phyloP scores from a whole-genome alignment of 306 rosid genomes.

The Cicer pinnatifidum region DNA sequence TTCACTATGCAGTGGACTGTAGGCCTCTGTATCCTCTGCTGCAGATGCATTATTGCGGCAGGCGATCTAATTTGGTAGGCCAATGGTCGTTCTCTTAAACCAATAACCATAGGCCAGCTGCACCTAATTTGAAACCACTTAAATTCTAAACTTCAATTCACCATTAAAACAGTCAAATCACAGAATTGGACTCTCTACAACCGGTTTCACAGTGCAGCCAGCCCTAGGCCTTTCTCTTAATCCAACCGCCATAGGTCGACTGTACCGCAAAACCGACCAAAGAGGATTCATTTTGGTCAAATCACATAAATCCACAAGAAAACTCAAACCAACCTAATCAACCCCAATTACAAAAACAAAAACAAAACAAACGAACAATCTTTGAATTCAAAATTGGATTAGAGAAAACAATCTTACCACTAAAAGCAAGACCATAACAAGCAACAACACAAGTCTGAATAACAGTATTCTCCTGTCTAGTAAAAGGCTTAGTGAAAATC shows the following conservation, averaged over 20 bases:
- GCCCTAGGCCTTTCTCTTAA: background rate
- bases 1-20: background rate
- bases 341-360: background rate
- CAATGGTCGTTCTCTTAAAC: background rate
- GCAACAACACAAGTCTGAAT: conserved; percentile 99
- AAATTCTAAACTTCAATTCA: conserved; percentile 15
- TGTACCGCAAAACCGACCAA: background rate
- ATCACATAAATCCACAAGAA: conserved; percentile 3
- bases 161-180: background rate
- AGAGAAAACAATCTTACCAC: conserved; percentile 55
- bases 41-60: no score
- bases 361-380: background rate
- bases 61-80: no score
- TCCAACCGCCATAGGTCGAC: background rate
- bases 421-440: conserved; percentile 91
- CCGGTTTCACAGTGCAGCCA: background rate
- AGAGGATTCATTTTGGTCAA: background rate
- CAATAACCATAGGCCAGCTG: background rate
- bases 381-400: background rate
- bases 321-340: background rate
- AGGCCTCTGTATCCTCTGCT: background rate
- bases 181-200: background rate
- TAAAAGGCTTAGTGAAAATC: conserved; percentile 63
- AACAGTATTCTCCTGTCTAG: conserved; percentile 91
- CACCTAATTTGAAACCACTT: no score